These are phyloP conservation scores for Kalmusia sp. DNA, from an alignment of 2,329 filamentous ascomycete species.

Conservation along the genomic window DNA sequence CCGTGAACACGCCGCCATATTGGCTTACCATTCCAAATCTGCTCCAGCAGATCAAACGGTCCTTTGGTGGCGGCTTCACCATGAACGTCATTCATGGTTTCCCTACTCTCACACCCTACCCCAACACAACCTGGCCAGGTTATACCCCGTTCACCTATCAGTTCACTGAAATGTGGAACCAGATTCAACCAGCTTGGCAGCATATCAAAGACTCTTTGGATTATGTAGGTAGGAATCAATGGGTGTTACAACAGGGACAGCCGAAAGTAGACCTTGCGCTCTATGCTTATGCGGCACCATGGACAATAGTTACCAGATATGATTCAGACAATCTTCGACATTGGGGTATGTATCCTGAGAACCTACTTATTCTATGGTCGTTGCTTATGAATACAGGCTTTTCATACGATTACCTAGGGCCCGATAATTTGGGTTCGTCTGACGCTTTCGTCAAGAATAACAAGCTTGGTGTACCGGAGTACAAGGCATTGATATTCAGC, in stretches of 20 bases:
- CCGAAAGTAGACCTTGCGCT: slow-evolving; percentile 53
- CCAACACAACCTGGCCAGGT: slow-evolving; percentile 58
- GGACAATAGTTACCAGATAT: slow-evolving; percentile 13
- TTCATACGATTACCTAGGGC: slow-evolving; percentile 54
- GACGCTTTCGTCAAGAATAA: slow-evolving; percentile 46
- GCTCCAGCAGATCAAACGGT: slow-evolving; percentile 46
- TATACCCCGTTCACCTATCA: slow-evolving; percentile 54
- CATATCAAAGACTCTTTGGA: slow-evolving; percentile 47
- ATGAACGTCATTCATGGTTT: slow-evolving; percentile 55
- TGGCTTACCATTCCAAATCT: slow-evolving; percentile 38
- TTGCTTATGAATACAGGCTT: slow-evolving; percentile 35
- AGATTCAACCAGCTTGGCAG: slow-evolving; percentile 52
- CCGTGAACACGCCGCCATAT: slow-evolving; percentile 32
- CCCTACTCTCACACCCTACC: slow-evolving; percentile 51
- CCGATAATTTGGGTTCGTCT: slow-evolving; percentile 53
- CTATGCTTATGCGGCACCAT: slow-evolving; percentile 35
- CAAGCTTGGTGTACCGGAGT: slow-evolving; percentile 52
- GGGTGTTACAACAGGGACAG: slow-evolving; percentile 48
- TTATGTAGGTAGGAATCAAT: slow-evolving; percentile 49
- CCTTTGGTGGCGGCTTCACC: slow-evolving; percentile 52
- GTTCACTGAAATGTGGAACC: slow-evolving; percentile 51
- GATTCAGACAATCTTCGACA: slow-evolving; percentile 17
- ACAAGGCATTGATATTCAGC: slow-evolving; percentile 52
- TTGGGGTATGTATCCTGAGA: slow-evolving; percentile 11
- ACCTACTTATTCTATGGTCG: not conserved